Conservation (phyloP, 148 eudicot species). For the Selenicereus undatus region DNA sequence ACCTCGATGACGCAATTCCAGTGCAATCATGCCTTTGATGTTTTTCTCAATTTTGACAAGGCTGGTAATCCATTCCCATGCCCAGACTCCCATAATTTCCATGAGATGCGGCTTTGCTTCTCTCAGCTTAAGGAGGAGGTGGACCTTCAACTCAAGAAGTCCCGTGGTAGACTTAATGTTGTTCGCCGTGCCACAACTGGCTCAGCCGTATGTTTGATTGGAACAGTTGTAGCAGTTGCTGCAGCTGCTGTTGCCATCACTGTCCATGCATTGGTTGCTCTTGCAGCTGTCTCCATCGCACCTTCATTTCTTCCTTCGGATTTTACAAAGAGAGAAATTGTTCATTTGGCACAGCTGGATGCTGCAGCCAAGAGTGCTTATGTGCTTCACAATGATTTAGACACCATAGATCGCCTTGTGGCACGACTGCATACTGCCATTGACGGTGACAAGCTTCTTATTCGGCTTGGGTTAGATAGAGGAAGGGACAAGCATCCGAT, state of each 20-base stretch:
- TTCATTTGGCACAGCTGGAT: conserved; percentile 57
- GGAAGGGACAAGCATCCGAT: conserved; percentile 66
- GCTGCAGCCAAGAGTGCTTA: conserved; percentile 59
- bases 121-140: conserved; percentile 54
- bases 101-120: conserved; percentile 53
- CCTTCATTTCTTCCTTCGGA: conserved; percentile 44
- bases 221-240: conserved; percentile 50
- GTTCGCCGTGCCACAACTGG: conserved; percentile 46
- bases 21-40: conserved; percentile 49
- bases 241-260: conserved; percentile 51
- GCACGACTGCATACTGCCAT: conserved; percentile 45
- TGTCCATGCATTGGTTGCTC: conserved; percentile 55
- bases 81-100: conserved; percentile 50
- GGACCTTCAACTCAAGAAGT: conserved; percentile 44
- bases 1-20: conserved; percentile 45
- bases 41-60: conserved; percentile 52
- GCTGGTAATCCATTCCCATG: conserved; percentile 61
- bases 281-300: conserved; percentile 50
- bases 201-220: conserved; percentile 54
- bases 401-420: conserved; percentile 71
- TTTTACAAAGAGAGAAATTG: conserved; percentile 43
- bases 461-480: conserved; percentile 60
- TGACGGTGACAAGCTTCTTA: conserved; percentile 56
- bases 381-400: conserved; percentile 58
- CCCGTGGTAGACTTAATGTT: conserved; percentile 37